Conservation (phyloP, 805 yeast species). For the Ogataea corticis region DNA sequence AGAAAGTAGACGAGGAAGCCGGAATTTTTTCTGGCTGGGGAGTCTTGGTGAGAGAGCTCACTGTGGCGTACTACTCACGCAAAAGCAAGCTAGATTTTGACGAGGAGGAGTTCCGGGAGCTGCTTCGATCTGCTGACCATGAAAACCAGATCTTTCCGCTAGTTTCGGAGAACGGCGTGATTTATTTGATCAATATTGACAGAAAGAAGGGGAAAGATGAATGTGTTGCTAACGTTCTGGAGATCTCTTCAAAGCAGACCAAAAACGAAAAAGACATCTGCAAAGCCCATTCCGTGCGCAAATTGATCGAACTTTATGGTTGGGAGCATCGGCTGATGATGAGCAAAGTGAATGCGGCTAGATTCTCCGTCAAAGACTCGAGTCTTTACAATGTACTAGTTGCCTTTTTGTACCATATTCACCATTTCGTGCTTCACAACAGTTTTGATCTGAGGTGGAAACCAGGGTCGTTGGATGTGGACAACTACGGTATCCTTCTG, state of each 20-base stretch:
- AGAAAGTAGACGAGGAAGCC: constrained; percentile 6
- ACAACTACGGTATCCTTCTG: constrained; percentile 29
- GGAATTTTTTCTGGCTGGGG: constrained; percentile 21
- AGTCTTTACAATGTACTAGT: constrained; percentile 29
- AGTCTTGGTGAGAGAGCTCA: constrained; percentile 27
- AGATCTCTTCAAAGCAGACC: constrained; percentile 25
- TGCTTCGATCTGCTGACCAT: constrained; percentile 27
- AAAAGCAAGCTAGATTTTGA: constrained; percentile 33
- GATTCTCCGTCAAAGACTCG: constrained; percentile 20
- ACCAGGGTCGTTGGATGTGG: constrained; percentile 23
- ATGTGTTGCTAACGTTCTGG: constrained; percentile 25
- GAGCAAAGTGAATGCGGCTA: constrained; percentile 24
- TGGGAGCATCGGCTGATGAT: constrained; percentile 30
- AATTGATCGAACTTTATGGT: constrained; percentile 34
- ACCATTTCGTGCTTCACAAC: constrained; percentile 26
- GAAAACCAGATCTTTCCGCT: constrained; percentile 35
- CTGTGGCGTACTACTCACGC: constrained; percentile 28
- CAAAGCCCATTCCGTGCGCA: constrained; percentile 28
- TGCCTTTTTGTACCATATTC: constrained; percentile 30
- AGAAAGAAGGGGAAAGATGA: constrained; percentile 17
- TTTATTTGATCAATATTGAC: constrained; percentile 31
- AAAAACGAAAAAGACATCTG: constrained; percentile 30
- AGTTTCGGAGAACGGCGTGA: constrained; percentile 30
- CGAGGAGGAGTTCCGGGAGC: constrained; percentile 29
- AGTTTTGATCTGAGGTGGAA: constrained; percentile 23